Evolutionary conservation across 2,329 filamentous ascomycete species (phyloP), one percentile per base, ranked within the genome.

Genomic region (Colletotrichum sidae): DNA sequence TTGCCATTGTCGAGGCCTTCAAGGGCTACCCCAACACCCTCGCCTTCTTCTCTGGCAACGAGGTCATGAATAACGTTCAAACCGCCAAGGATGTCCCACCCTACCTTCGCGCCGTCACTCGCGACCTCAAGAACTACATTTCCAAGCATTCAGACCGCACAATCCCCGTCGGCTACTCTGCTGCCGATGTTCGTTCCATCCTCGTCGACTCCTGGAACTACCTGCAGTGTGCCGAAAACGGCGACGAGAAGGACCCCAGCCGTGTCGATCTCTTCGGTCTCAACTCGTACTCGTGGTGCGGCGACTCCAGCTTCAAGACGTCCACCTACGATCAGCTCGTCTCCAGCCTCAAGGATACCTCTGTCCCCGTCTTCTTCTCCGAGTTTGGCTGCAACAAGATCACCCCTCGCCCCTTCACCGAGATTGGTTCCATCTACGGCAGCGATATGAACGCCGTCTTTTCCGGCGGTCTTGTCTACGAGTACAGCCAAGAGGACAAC

Each of bases 91-190:
- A 77, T 57, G 88, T 87, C 39, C 90, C 91, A 46, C 90, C 88
- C n/a, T 94, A 92, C 76, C 82, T 90, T 70, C 85, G 88, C 78
- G 92, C 92, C 68, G 87, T 93, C 68, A 93, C 90, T 51, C 90
- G 92, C 73, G 92, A 94, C 78, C 83, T 94, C 76, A 93, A 92
- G 84, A 90, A 89, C 75, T 94, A 94, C 82, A 89, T 94, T 80
- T 87, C 88, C 78, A 89, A 88, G 74, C 87, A 91, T 74, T 81
- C 86, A 66, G 83, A 88, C 74, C 90, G 92, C 71, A 71, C 80
- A 66, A 91, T 94, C 69, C 91, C 92, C 25, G 90, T 94, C 63
- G 92, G 92, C 49, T 94, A 94, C 83, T 93, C 91, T 7, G 92
- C 92, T 65, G 92, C 92, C 53, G 92, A 94, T 75, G 92, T 95